These are phyloP conservation scores for Arthrocladium fulminans DNA, from an alignment of 2,329 filamentous ascomycete genomes.

Conservation along the genomic window DNA sequence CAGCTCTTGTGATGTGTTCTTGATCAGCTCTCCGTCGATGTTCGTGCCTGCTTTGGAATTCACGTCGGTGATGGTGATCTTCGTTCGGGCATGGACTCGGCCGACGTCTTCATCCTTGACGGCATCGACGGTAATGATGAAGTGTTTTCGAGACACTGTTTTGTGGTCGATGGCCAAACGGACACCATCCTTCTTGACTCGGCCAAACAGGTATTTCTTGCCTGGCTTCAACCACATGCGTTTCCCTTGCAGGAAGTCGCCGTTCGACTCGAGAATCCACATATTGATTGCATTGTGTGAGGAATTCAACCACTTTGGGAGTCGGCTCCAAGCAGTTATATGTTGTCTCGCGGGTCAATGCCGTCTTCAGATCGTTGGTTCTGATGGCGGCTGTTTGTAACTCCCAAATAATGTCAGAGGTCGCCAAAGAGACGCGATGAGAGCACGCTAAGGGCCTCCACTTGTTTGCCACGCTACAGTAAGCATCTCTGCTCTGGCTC, in stretches of 20 bases:
- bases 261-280: conserved; percentile 55
- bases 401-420: conserved; percentile 1
- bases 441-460: background rate
- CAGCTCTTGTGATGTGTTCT: conserved; percentile 47
- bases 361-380: background rate
- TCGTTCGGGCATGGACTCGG: conserved; percentile 56
- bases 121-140: conserved; percentile 62
- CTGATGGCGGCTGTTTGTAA: background rate
- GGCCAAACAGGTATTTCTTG: conserved; percentile 75
- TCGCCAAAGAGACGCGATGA: background rate
- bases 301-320: too few relatives aligned
- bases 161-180: conserved; percentile 66
- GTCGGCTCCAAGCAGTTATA: too few relatives aligned
- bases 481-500: too few relatives aligned
- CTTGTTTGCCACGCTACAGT: too few relatives aligned
- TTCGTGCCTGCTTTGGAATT: conserved; percentile 76
- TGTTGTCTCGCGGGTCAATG: too few relatives aligned
- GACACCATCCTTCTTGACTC: conserved; percentile 58
- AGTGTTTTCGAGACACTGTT: conserved; percentile 79
- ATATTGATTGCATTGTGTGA: conserved; percentile 33
- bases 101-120: conserved; percentile 59
- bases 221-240: conserved; percentile 79
- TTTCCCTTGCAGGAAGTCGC: conserved; percentile 45
- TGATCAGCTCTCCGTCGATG: conserved; percentile 64
- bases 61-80: conserved; percentile 65